Conservation (phyloP, 2,329 filamentous ascomycete genomes). For the Sarocladiaceae sp. region DNA sequence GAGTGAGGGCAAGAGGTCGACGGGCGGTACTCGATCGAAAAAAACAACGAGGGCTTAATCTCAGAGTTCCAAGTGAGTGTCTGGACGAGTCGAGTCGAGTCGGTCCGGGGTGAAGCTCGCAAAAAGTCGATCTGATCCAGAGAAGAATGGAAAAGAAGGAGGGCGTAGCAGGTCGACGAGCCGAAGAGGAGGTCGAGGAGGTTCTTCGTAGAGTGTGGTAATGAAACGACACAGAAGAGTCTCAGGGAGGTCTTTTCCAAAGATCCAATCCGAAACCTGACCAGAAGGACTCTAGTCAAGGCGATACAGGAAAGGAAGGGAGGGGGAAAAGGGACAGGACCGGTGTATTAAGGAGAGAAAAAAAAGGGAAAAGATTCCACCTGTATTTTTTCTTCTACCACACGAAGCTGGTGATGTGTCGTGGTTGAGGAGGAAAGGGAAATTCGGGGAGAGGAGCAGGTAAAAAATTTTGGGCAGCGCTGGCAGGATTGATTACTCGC, state of each 20-base stretch:
- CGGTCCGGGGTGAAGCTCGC: slow-evolving; percentile 6
- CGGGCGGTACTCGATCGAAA: slow-evolving; percentile 10
- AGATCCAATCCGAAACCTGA: slow-evolving; percentile 13
- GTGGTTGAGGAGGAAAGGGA: slow-evolving; percentile 8
- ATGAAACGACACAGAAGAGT: slow-evolving; percentile 9
- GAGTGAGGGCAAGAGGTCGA: slow-evolving; percentile 7
- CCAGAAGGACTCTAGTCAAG: slow-evolving; percentile 15
- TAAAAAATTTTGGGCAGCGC: slow-evolving; percentile 9
- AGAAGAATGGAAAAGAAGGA: slow-evolving; percentile 2
- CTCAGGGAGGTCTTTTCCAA: slow-evolving; percentile 10
- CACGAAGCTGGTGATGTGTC: slow-evolving; percentile 8
- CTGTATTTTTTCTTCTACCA: slow-evolving; percentile 9
- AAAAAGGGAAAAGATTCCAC: slow-evolving; percentile 12
- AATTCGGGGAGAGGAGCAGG: slow-evolving; percentile 8
- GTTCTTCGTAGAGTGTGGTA: slow-evolving; percentile 6
- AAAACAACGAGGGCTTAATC: slow-evolving; percentile 6
- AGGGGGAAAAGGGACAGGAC: slow-evolving; percentile 5
- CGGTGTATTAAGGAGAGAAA: slow-evolving; percentile 11
- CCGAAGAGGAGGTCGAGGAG: not conserved
- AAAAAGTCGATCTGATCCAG: slow-evolving; percentile 6
- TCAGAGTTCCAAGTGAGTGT: slow-evolving; percentile 7
- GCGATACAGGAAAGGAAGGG: slow-evolving; percentile 10
- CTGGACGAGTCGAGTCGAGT: slow-evolving; percentile 8
- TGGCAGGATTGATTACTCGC: slow-evolving; percentile 8
- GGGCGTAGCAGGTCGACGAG: not conserved